Evolutionary conservation across 768 basidiomycete genomes (phyloP), one percentile per base, ranked within the genome.

Genomic region (Stropharia rugosoannulata): DNA sequence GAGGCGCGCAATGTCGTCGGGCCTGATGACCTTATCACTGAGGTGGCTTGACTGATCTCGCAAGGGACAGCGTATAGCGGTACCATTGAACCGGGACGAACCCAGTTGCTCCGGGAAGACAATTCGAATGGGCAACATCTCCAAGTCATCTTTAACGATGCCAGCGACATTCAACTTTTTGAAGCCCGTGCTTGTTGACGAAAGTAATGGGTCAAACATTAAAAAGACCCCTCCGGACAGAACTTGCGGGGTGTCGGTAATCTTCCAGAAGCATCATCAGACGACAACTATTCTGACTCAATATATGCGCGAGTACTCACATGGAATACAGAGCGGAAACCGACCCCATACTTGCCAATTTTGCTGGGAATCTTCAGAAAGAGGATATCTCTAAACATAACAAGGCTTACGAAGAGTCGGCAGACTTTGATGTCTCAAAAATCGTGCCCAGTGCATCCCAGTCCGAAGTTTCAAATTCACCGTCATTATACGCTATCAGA

Each of bases 341-440:
- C 81, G 16, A 81, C 69, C 0, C 80, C 80, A 57, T 76, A 81
- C 59, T 81, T 83, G 16, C 80, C 81, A 5, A 79, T 81, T 66
- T 79, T 81, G 0, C 80, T 81, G 61, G 15, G 48, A 1, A 56
- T 54, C 29, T 19, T 46, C 49, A 19, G 56, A 35, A 2, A 41
- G 27, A 27, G 16, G 35, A 3, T 1, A 5, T 12, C 12, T 12
- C 46, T 10, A 18, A 40, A 27, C 13, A 12, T n/a, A 3, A n/a
- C 35, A 13, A 54, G 19, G 63, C 73, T 57, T 62, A 78, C 78
- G 77, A 74, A 0, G 69, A 70, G 61, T 82, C 80, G 0, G 62
- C 60, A 39, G 62, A 72, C 62, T 83, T 83, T 0, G 79, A 80
- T 0, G 80, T 81, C 10, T 71, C 65, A 61, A 77, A 73, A 7